Base-by-base conservation (phyloP, 2,329 filamentous ascomycete species). In the Talaromyces sp. region DNA sequence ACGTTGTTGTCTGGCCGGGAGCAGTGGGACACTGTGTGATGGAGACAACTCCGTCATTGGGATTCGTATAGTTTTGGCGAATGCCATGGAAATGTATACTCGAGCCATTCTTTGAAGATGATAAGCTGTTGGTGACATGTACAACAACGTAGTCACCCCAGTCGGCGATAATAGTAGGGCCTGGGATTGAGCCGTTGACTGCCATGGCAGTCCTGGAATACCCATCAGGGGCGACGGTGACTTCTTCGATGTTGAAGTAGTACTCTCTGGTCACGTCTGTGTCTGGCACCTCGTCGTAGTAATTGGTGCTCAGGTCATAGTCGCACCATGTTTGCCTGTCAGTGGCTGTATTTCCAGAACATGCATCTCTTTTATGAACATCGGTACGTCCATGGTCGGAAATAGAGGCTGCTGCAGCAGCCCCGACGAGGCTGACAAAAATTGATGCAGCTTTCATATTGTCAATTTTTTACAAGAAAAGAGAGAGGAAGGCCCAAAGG, bases 21-120 rank as follows among this genome's bases (percentile, higher is more conserved):
- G 74, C 70, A 49, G 71, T 70, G n/a, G 75, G 74, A 55, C 76
- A 78, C 58, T 78, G 75, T 1, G 75, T 77, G 25, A 78, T 63
- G 2, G 70, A 69, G 0, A 67, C 63, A 0, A 70, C 71, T 0
- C 72, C 73, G 42, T 77, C 74, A 9, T 70, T 68, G 1, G 68
- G 63, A 53, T 71, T 72, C 7, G 67, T 73, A 32, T 70, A 60
- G 10, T 67, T 60, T 59, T 75, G 73, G 1, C 71, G 66, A 22
- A 76, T 68, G 1, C 74, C 74, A 49, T 77, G 74, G 54, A 79
- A 39, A 61, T 56, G 30, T 57, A 62, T 59, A 59, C 60, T 44
- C 58, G 62, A 60, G 42, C 61, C 61, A 53, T 62, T 62, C 9
- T 33, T 55, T 25, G 58, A 36, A 27, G 55, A 33, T 15, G 30